Conservation (phyloP, 257 asterid genomes). For the Scutellaria minor region DNA sequence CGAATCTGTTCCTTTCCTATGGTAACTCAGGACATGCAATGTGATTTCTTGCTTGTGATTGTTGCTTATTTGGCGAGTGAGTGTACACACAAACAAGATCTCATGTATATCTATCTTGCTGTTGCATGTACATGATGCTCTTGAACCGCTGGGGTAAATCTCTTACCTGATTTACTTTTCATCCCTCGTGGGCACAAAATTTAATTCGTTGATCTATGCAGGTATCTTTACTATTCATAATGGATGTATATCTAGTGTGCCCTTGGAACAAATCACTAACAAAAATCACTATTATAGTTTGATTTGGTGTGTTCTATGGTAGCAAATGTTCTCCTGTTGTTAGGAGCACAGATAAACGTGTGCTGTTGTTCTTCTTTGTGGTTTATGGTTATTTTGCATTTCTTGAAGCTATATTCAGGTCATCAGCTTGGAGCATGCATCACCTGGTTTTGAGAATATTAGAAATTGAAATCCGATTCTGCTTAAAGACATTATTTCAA, state of each 20-base stretch:
- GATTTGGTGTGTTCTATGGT: background rate
- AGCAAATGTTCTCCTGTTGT: background rate
- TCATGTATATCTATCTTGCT: slow-evolving; percentile 37
- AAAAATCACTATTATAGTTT: background rate
- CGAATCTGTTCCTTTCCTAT: slow-evolving; percentile 34
- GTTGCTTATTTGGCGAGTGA: slow-evolving; percentile 43
- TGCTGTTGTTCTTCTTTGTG: slow-evolving; percentile 7
- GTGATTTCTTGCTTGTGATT: slow-evolving; percentile 48
- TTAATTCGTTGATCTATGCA: slow-evolving; percentile 34
- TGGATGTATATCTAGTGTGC: slow-evolving; percentile 11
- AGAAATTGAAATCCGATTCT: slow-evolving; percentile 17
- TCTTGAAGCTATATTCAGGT: slow-evolving; percentile 45
- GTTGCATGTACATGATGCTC: slow-evolving; percentile 45
- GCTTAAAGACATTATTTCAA: slow-evolving; percentile 22
- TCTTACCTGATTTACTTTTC: slow-evolving; percentile 45
- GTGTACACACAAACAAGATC: slow-evolving; percentile 41
- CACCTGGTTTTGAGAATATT: slow-evolving; percentile 27
- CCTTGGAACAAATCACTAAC: slow-evolving; percentile 9
- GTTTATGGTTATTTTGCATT: slow-evolving; percentile 30
- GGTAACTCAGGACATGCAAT: slow-evolving; percentile 42
- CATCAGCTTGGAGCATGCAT: slow-evolving; percentile 26
- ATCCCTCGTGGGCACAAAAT: slow-evolving; percentile 11
- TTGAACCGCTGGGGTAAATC: slow-evolving; percentile 45
- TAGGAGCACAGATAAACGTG: background rate
- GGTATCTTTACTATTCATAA: slow-evolving; percentile 20